Evolutionary conservation across 352 stramenopile genomes (phyloP).

Genomic region (Phytophthora vignae): DNA sequence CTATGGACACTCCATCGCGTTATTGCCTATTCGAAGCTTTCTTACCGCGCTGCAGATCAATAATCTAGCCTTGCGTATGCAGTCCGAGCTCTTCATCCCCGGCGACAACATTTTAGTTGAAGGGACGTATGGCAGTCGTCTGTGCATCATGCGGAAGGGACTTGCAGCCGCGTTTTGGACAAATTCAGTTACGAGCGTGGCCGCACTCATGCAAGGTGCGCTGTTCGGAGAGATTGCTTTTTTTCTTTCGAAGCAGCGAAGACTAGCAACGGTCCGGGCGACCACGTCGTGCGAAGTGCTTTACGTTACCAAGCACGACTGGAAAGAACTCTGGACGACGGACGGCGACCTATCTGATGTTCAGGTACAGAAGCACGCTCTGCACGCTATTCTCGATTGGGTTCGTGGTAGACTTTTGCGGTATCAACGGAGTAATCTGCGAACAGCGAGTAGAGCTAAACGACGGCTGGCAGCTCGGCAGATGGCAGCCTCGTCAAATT

Average conservation of each 20-base stretch:
- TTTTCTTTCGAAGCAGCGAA: slow-evolving; percentile 62
- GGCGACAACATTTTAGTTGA: slow-evolving; percentile 71
- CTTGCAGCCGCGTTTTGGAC: slow-evolving; percentile 65
- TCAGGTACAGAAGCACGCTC: slow-evolving; percentile 62
- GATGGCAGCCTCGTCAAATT: neutral
- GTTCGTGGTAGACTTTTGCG: slow-evolving; percentile 47
- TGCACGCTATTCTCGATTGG: slow-evolving; percentile 71
- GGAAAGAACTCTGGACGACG: slow-evolving; percentile 66
- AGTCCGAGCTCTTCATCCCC: slow-evolving; percentile 74
- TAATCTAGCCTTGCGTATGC: slow-evolving; percentile 67
- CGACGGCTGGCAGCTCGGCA: slow-evolving; percentile 23
- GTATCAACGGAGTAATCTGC: slow-evolving; percentile 53
- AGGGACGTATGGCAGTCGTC: slow-evolving; percentile 55
- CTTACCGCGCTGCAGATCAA: slow-evolving; percentile 69
- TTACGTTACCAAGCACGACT: slow-evolving; percentile 71
- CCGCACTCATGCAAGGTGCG: slow-evolving; percentile 63
- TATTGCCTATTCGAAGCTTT: slow-evolving; percentile 64
- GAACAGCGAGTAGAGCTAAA: slow-evolving; percentile 53
- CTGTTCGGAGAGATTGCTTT: slow-evolving; percentile 79
- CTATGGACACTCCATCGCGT: slow-evolving; percentile 57
- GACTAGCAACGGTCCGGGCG: slow-evolving; percentile 69
- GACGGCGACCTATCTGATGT: slow-evolving; percentile 49
- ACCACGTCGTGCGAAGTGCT: slow-evolving; percentile 71
- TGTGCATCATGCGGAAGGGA: slow-evolving; percentile 73
- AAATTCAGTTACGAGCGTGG: slow-evolving; percentile 56